phyloP scores from a whole-genome alignment of 176 grass and related monocot genomes.

The Carex kokanica region DNA sequence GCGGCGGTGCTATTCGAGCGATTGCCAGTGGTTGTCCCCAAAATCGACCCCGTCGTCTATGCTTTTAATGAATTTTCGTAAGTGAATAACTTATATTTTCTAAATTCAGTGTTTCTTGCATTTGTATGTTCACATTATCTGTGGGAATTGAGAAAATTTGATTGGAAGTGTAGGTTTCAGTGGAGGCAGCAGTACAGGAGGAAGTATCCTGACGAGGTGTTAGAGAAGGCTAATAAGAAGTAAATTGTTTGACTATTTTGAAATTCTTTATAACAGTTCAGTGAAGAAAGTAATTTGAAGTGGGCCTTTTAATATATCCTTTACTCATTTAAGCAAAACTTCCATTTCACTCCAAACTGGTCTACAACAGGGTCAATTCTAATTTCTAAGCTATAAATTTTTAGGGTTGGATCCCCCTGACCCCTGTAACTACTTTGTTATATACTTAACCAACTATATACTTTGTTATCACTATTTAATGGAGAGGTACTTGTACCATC shows the following conservation, averaged over 20 bases:
- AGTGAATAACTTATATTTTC: background rate
- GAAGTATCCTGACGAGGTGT: slow-evolving; percentile 78
- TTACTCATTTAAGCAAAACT: background rate
- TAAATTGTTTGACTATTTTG: background rate
- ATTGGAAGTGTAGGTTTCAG: slow-evolving; percentile 58
- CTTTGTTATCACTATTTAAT: background rate
- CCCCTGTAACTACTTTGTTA: background rate
- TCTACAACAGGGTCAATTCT: background rate
- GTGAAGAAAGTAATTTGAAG: background rate
- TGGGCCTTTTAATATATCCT: background rate
- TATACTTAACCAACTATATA: background rate
- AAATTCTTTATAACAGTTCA: background rate
- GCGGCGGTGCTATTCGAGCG: slow-evolving; percentile 87
- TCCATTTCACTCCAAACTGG: background rate
- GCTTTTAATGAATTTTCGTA: slow-evolving; percentile 98
- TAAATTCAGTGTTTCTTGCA: background rate
- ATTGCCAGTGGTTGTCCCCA: slow-evolving; percentile 82
- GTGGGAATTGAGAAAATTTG: background rate
- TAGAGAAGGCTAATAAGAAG: slow-evolving; percentile 39
- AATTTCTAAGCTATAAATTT: background rate
- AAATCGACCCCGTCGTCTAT: slow-evolving; percentile 83
- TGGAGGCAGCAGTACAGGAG: slow-evolving; percentile 89
- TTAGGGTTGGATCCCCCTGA: background rate
- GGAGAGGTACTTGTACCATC: background rate
- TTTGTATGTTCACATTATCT: background rate